Percentiles rank a stretch among this genome's conserved stretches.
Conservation (phyloP, 371 early-diverging fungal species). For the Mortierella sp. region DNA sequence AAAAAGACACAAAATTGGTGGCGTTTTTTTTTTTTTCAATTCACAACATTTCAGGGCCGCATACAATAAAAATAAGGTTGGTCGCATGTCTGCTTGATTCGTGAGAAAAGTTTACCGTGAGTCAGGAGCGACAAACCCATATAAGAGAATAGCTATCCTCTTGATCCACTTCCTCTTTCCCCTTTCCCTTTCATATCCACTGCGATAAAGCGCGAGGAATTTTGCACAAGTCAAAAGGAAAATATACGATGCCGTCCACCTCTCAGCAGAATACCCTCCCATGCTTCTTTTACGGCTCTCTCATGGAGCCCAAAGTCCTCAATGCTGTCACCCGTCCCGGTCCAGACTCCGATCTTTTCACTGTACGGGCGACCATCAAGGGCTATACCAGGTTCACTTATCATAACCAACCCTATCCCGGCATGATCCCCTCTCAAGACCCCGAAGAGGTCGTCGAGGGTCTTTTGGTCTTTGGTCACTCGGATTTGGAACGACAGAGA, state of each 20-base stretch:
- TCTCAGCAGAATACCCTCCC: conserved; percentile 11
- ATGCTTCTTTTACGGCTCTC: conserved; percentile 45
- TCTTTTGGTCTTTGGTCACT: conserved; percentile 40
- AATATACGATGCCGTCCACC: background rate
- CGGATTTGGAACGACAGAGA: conserved; percentile 26
- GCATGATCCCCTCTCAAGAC: conserved; percentile 25
- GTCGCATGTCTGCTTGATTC: too few relatives aligned
- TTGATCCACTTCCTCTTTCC: too few relatives aligned
- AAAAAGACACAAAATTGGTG: too few relatives aligned
- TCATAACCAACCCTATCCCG: conserved; percentile 44
- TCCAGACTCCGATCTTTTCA: conserved; percentile 15
- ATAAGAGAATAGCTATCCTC: too few relatives aligned
- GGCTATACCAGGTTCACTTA: conserved; percentile 39
- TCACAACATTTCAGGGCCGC: too few relatives aligned
- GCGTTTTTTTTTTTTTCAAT: too few relatives aligned
- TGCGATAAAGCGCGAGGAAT: too few relatives aligned
- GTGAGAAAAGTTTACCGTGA: too few relatives aligned
- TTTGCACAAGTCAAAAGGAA: too few relatives aligned
- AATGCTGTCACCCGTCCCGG: conserved; percentile 28
- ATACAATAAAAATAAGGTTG: too few relatives aligned
- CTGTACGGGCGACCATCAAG: conserved; percentile 27
- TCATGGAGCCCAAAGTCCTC: conserved; percentile 41
- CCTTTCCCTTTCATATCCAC: too few relatives aligned
- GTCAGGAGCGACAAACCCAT: too few relatives aligned
- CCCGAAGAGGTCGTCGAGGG: conserved; percentile 24